A percentile compares a stretch with the other conserved stretches of the same genome.
These are phyloP conservation scores for Fonsecaea erecta DNA, from an alignment of 2,329 filamentous ascomycete genomes.

Conservation along the genomic window DNA sequence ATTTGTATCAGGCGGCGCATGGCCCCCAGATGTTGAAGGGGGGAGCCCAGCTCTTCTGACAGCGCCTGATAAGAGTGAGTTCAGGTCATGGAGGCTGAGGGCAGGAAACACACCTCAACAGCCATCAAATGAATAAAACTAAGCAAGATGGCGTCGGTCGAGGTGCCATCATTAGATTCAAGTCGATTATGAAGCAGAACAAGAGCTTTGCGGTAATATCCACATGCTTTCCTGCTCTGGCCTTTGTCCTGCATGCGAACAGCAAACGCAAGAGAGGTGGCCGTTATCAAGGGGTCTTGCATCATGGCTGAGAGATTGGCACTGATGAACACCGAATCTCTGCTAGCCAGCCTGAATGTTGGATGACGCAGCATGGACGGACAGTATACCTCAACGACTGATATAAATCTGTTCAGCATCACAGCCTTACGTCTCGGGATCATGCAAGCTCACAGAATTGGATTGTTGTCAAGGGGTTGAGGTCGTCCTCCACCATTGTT, in stretches of 20 bases:
- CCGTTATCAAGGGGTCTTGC: conserved; percentile 14
- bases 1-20: conserved; percentile 3
- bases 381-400: conserved; percentile 13
- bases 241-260: conserved; percentile 2
- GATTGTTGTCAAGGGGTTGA: conserved; percentile 7
- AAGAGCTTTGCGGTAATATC: conserved; percentile 7
- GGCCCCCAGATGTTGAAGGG: conserved; percentile 1
- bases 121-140: conserved; percentile 17
- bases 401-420: background rate
- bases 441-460: conserved; percentile 10
- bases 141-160: conserved; percentile 6
- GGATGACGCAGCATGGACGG: conserved; percentile 13
- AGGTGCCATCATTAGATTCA: background rate
- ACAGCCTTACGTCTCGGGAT: background rate
- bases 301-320: conserved; percentile 10
- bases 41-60: background rate
- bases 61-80: conserved; percentile 2
- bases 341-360: conserved; percentile 1
- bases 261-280: conserved; percentile 3
- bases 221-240: conserved; percentile 1
- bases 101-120: conserved; percentile 4
- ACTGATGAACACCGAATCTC: conserved; percentile 5
- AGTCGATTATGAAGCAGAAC: conserved; percentile 4
- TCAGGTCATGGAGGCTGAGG: too few relatives aligned
- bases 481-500: conserved; percentile 5